These are phyloP conservation scores for Cryptosporidium meleagridis DNA, from an alignment of 169 alveolate genomes.

Conservation along the genomic window DNA sequence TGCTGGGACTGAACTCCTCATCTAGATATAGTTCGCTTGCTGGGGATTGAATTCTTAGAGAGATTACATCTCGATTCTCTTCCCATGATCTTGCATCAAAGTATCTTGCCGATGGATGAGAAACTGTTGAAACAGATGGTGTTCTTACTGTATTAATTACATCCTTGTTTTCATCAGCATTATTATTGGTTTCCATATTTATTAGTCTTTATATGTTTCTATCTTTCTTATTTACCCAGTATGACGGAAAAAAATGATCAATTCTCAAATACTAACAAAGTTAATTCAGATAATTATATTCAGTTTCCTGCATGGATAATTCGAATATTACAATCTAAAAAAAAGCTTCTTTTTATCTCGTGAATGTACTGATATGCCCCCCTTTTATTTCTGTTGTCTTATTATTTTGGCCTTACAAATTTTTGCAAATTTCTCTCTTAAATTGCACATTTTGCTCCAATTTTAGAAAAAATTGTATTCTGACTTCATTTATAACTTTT, in stretches of 20 bases:
- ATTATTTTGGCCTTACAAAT: constrained; percentile 21
- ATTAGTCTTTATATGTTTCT: neutral
- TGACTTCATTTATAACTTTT: constrained; percentile 53
- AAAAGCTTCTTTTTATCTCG: neutral
- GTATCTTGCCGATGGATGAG: constrained; percentile 60
- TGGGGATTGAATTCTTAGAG: constrained; percentile 69
- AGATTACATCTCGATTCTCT: constrained; percentile 38
- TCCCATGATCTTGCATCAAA: constrained; percentile 75
- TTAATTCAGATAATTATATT: neutral
- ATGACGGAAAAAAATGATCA: neutral
- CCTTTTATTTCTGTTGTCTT: neutral
- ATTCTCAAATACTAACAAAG: neutral
- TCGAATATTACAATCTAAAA: neutral
- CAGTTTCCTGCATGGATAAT: constrained; percentile 5
- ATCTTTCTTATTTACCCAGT: neutral
- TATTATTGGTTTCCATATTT: constrained; percentile 23
- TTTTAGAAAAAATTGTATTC: neutral
- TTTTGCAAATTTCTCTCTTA: constrained; percentile 36
- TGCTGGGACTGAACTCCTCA: constrained; percentile 67
- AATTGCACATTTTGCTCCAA: constrained; percentile 2
- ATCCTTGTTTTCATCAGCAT: constrained; percentile 28
- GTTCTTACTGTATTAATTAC: constrained; percentile 9
- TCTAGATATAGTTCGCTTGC: constrained; percentile 71
- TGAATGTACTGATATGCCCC: neutral
- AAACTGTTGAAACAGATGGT: constrained; percentile 54